A percentile compares a stretch with the other conserved stretches of the same genome.
phyloP scores from a whole-genome alignment of 2,329 filamentous ascomycete species.

The Claviceps monticola region DNA sequence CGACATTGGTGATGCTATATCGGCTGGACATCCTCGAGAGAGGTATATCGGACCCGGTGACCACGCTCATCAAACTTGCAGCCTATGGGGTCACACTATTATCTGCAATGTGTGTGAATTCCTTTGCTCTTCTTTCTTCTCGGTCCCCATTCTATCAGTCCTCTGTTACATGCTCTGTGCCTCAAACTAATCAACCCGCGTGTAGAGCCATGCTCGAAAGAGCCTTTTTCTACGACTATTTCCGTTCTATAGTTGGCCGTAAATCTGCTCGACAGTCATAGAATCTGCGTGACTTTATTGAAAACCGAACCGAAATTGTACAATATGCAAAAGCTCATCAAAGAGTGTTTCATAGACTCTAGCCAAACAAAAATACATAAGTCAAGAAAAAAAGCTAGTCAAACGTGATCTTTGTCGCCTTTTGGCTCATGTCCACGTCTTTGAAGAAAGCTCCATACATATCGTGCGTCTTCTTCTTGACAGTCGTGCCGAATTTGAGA shows the following conservation, averaged over 20 bases:
- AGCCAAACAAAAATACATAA: not conserved
- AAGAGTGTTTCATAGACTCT: not conserved
- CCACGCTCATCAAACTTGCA: constrained; percentile 31
- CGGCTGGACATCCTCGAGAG: constrained; percentile 13
- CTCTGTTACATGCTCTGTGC: constrained; percentile 11
- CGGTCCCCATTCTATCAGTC: constrained; percentile 4
- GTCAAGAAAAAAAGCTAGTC: constrained; percentile 32
- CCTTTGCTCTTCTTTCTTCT: not conserved
- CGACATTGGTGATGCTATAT: constrained; percentile 14
- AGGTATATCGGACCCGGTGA: constrained; percentile 15
- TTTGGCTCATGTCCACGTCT: constrained; percentile 70
- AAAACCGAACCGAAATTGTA: constrained; percentile 1
- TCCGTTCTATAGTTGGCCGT: constrained; percentile 26
- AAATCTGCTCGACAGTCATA: constrained; percentile 17
- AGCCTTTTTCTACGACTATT: constrained; percentile 36
- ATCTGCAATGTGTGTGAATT: constrained; percentile 42
- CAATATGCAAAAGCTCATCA: not conserved
- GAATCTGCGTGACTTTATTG: not conserved
- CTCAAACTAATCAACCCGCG: constrained; percentile 4
- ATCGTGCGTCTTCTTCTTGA: constrained; percentile 97
- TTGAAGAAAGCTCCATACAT: constrained; percentile 94
- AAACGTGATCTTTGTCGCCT: constrained; percentile 86
- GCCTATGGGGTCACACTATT: constrained; percentile 37
- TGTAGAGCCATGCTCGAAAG: constrained; percentile 40
- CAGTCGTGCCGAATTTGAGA: constrained; percentile 91